Evolutionary conservation across 2,329 filamentous ascomycete genomes (phyloP).

Genomic region (Cladophialophora immunda): DNA sequence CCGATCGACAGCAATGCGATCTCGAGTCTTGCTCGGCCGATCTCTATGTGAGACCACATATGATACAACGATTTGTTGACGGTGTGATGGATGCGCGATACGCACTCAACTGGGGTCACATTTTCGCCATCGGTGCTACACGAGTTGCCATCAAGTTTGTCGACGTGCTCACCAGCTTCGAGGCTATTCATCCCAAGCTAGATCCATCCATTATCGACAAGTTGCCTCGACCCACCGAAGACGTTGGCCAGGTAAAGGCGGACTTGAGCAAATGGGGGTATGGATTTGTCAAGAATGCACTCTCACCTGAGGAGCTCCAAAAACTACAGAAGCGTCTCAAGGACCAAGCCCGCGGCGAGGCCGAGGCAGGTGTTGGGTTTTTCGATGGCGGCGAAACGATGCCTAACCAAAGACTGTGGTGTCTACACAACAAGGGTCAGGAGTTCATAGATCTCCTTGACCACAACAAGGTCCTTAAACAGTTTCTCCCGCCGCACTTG

Average conservation of each 20-base stretch:
- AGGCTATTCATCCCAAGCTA: conserved; percentile 2
- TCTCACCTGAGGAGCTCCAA: background rate
- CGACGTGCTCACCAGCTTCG: background rate
- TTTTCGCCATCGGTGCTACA: background rate
- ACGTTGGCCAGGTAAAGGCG: background rate
- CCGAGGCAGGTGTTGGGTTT: background rate
- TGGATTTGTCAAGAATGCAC: background rate
- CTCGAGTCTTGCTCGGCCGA: too few relatives aligned
- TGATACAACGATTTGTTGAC: conserved; percentile 1
- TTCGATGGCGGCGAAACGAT: background rate
- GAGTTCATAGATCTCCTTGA: conserved; percentile 9
- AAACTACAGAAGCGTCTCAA: background rate
- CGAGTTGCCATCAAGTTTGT: background rate
- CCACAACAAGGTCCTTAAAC: background rate
- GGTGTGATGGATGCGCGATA: conserved; percentile 9
- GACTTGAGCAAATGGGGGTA: background rate
- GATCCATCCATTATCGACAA: background rate
- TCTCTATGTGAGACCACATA: background rate
- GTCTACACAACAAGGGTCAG: background rate
- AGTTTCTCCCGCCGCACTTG: background rate
- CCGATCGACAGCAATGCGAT: too few relatives aligned
- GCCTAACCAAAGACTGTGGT: background rate
- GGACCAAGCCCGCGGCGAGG: conserved; percentile 2
- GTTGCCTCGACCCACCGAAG: background rate
- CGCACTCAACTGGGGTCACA: conserved; percentile 7